phyloP scores from a whole-genome alignment of 208 protist species.

The Leishmania amazonensis region DNA sequence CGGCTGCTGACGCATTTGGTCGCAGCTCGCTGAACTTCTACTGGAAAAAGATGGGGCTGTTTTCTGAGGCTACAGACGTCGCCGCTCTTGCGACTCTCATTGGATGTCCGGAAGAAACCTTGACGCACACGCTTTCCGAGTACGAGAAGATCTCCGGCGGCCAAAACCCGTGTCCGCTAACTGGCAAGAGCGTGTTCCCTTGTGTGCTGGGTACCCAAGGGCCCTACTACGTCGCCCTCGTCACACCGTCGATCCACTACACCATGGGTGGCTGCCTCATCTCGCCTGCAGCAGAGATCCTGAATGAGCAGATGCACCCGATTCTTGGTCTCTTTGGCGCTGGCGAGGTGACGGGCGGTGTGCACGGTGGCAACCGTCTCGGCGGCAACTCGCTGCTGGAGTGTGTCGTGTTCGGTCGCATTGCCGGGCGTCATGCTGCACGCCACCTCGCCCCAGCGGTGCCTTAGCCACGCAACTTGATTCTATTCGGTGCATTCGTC shows the following conservation, averaged over 20 bases:
- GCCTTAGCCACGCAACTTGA: not conserved
- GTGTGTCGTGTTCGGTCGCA: slow-evolving; percentile 70
- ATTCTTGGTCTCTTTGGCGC: slow-evolving; percentile 94
- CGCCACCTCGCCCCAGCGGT: slow-evolving; percentile 4
- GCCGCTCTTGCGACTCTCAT: slow-evolving; percentile 63
- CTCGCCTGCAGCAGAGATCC: slow-evolving; percentile 77
- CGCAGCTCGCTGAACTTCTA: slow-evolving; percentile 77
- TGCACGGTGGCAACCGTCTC: slow-evolving; percentile 97
- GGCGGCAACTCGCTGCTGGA: slow-evolving; percentile 96
- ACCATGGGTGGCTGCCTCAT: slow-evolving; percentile 96
- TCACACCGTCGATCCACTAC: slow-evolving; percentile 97
- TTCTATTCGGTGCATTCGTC: not conserved
- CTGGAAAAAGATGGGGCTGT: slow-evolving; percentile 70
- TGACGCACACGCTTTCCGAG: slow-evolving; percentile 47
- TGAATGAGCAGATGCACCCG: slow-evolving; percentile 55
- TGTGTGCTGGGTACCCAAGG: slow-evolving; percentile 58
- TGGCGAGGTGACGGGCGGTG: slow-evolving; percentile 96
- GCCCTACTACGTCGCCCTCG: slow-evolving; percentile 79
- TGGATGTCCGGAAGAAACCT: slow-evolving; percentile 38
- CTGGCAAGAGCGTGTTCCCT: slow-evolving; percentile 84
- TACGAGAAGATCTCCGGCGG: slow-evolving; percentile 51
- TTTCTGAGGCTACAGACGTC: slow-evolving; percentile 41
- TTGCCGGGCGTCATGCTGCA: slow-evolving; percentile 74
- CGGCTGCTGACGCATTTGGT: slow-evolving; percentile 68
- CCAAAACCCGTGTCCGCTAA: slow-evolving; percentile 40